Conservation (phyloP, 2,329 filamentous ascomycete genomes). For the Cercospora zeina region DNA sequence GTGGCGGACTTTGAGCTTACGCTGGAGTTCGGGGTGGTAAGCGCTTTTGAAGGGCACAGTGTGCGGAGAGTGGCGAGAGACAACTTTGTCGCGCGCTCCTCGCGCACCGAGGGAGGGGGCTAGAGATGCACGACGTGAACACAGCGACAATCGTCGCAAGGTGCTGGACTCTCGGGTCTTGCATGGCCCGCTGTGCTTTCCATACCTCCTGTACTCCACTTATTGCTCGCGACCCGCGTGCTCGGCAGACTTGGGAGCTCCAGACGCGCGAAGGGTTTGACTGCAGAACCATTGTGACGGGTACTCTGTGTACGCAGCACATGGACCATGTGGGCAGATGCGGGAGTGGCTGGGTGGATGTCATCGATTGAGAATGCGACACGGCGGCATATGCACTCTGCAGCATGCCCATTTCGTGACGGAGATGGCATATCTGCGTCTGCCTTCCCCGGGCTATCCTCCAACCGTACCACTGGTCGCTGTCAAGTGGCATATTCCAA, state of each 20-base stretch:
- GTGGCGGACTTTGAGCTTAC: neutral
- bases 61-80: neutral
- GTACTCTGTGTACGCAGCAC: neutral
- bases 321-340: neutral
- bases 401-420: neutral
- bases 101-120: neutral
- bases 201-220: constrained; percentile 2
- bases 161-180: neutral
- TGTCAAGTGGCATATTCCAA: neutral
- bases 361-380: neutral
- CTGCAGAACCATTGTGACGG: neutral
- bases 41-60: neutral
- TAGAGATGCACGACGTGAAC: constrained; percentile 4
- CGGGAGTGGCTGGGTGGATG: neutral
- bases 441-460: neutral
- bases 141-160: constrained; percentile 4
- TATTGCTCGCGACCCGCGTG: neutral
- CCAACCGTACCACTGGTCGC: neutral
- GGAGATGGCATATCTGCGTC: neutral
- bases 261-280: neutral
- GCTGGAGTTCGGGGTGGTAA: neutral
- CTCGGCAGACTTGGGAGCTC: constrained; percentile 4
- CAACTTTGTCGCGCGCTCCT: neutral
- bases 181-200: neutral
- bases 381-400: neutral